Conservation (phyloP, 257 asterid species). For the Apocynum venetum region DNA sequence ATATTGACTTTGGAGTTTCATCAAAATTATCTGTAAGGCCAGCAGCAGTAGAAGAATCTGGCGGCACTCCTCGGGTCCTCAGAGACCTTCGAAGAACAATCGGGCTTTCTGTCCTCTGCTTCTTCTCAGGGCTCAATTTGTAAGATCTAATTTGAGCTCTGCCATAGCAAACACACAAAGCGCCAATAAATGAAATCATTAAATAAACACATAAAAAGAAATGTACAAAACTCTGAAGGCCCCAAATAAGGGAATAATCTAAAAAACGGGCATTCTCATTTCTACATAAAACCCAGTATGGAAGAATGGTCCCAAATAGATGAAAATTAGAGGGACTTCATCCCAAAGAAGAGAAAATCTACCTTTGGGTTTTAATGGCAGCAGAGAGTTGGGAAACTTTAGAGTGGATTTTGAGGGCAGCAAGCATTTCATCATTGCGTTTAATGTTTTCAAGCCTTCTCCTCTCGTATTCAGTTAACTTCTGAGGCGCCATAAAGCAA, state of each 20-base stretch:
- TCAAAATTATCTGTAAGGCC: conserved; percentile 54
- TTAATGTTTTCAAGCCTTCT: conserved; percentile 77
- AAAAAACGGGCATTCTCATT: background rate
- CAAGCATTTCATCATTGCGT: conserved; percentile 72
- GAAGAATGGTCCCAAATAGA: background rate
- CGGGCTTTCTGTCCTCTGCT: conserved; percentile 49
- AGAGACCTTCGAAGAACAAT: conserved; percentile 80
- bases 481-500: conserved; percentile 35
- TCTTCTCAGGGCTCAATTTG: conserved; percentile 57
- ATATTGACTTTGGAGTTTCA: conserved; percentile 12
- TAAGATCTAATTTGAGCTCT: conserved; percentile 58
- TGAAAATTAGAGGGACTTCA: background rate
- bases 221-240: background rate
- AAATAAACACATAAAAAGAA: background rate
- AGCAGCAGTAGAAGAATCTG: conserved; percentile 57
- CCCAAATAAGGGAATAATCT: background rate
- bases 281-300: background rate
- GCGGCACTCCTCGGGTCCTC: conserved; percentile 79
- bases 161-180: conserved; percentile 15
- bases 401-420: conserved; percentile 74
- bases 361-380: conserved; percentile 56
- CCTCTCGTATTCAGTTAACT: conserved; percentile 70
- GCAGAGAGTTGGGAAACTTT: conserved; percentile 45
- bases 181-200: background rate
- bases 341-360: background rate